These are phyloP conservation scores for Microdochium nivale DNA, from an alignment of 2,329 filamentous ascomycete species.

Conservation along the genomic window DNA sequence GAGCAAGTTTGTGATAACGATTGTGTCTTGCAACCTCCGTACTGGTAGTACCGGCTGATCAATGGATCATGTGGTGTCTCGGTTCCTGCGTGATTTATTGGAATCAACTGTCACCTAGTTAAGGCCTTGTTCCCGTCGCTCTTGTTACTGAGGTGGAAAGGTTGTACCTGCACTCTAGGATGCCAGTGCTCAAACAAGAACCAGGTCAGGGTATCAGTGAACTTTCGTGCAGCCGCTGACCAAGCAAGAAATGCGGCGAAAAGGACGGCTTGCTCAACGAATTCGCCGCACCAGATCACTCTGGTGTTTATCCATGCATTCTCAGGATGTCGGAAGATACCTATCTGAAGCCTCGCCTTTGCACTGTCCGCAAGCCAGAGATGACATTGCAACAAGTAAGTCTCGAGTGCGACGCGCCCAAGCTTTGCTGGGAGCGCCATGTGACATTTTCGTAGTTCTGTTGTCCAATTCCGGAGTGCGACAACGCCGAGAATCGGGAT, in stretches of 20 bases:
- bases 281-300: background rate
- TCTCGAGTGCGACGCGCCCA: slow-evolving; percentile 48
- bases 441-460: slow-evolving; percentile 29
- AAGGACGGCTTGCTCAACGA: background rate
- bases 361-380: slow-evolving; percentile 53
- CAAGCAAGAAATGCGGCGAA: background rate
- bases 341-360: slow-evolving; percentile 34
- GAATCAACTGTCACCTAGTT: no score
- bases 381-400: slow-evolving; percentile 52
- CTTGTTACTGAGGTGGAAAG: no score
- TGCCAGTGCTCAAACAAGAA: no score
- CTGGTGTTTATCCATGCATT: background rate
- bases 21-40: no score
- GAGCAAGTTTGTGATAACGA: no score
- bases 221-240: background rate
- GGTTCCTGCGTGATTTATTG: no score
- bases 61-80: no score
- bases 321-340: slow-evolving; percentile 2
- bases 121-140: no score
- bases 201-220: no score
- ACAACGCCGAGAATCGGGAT: slow-evolving; percentile 44
- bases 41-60: no score
- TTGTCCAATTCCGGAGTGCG: slow-evolving; percentile 39
- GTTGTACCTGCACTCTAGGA: no score
- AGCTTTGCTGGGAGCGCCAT: slow-evolving; percentile 42